Base-by-base conservation (phyloP, 2,329 filamentous ascomycete species). In the Alternaria incomplexa region DNA sequence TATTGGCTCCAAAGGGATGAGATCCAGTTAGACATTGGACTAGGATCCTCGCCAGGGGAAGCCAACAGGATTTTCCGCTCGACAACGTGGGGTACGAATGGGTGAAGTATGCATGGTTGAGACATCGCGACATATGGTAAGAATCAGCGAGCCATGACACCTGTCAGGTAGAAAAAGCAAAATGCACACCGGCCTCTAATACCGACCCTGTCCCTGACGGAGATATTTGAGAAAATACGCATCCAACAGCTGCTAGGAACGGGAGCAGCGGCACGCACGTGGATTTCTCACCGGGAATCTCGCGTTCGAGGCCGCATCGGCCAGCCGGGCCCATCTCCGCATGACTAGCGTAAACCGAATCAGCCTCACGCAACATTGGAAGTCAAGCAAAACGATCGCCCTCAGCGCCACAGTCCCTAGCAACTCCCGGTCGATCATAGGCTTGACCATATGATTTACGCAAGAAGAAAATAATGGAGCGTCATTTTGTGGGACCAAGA, bases 201-300 rank as follows among this genome's bases (percentile, higher is more conserved):
- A 26, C 28, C 5, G 48, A 32, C 17, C 48, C 28, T 36, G 48
- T 36, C 28, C 17, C 28, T 51, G 51, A 54, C 51, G 51, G 51
- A 54, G 22, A 54, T 43, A 25, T 43, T 53, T 25, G 30, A 36
- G 51, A n/a, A 43, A 53, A 26, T 43, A 3, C 32, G 51, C 32
- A 12, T 30, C 20, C 51, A 53, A 53, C 51, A 53, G 13, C 51
- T 32, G 5, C 26, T 22, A 28, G 17, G 20, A 22, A 53, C 30
- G 30, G 30, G 32, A 53, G 51, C 20, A 43, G 36, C 55, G 55
- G 45, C 26, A 28, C 45, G 45, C 55, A 57, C 45, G 55, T 57
- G 45, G 30, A 50, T 51, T 15, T 25, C n/a, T 22, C n/a, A 20
- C 44, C 15, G 9, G 17, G 28, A 40, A 48, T 46, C 13, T 50